A percentile compares a stretch with the other conserved stretches of the same genome.
Evolutionary conservation across 495 filamentous ascomycete species (phyloP).

Genomic region (Chaetomidium leptoderma): DNA sequence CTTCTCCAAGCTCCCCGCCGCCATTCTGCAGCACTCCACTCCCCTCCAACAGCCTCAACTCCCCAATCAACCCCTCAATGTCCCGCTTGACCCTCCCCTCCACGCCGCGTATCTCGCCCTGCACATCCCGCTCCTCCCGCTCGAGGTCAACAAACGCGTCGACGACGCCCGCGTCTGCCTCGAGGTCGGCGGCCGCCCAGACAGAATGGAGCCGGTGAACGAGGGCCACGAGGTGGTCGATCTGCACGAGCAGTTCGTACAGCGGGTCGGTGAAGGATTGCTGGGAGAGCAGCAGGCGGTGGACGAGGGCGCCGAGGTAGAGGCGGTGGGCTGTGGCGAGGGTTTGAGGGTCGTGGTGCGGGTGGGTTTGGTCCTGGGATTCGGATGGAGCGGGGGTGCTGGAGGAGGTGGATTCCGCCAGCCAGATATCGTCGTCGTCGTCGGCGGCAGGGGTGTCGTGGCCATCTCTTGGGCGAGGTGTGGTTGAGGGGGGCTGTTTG

Average conservation of each 20-base stretch:
- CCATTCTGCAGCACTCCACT: neutral
- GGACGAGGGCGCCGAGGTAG: constrained; percentile 63
- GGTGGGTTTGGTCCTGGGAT: constrained; percentile 8
- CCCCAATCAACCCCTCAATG: constrained; percentile 58
- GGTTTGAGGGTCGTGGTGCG: constrained; percentile 70
- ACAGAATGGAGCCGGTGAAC: constrained; percentile 65
- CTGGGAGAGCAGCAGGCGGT: constrained; percentile 68
- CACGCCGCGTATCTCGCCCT: constrained; percentile 51
- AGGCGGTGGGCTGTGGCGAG: constrained; percentile 71
- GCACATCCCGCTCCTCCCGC: constrained; percentile 62
- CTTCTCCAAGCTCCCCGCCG: constrained; percentile 16
- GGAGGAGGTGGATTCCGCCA: constrained; percentile 11
- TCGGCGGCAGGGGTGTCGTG: constrained; percentile 3
- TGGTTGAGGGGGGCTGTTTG: neutral
- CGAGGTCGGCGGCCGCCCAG: constrained; percentile 69
- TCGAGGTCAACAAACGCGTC: constrained; percentile 66
- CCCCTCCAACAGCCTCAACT: constrained; percentile 42
- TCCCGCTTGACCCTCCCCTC: constrained; percentile 52
- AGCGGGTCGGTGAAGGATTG: constrained; percentile 64
- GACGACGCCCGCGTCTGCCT: constrained; percentile 71
- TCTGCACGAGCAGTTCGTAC: constrained; percentile 62
- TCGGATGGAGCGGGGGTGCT: constrained; percentile 3
- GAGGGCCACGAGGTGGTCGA: constrained; percentile 74
- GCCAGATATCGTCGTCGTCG: constrained; percentile 25
- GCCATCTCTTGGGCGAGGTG: neutral